These are phyloP conservation scores for Penicillium longicatenatum DNA, from an alignment of 495 filamentous ascomycete species.

Conservation along the genomic window DNA sequence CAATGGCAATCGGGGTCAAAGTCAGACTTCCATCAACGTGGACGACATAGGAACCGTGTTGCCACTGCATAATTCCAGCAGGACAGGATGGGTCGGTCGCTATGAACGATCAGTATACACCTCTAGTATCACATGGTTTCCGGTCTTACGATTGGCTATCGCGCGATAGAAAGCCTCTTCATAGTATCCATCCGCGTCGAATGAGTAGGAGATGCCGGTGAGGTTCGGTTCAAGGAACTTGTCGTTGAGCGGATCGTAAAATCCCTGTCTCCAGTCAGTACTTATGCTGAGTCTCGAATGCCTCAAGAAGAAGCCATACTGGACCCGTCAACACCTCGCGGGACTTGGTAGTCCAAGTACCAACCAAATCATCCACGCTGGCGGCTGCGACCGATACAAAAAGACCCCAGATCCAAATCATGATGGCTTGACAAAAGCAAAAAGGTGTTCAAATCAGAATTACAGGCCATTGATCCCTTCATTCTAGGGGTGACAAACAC, in stretches of 20 bases:
- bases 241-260: conserved; percentile 73
- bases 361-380: conserved; percentile 54
- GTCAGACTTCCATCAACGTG: conserved; percentile 59
- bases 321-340: conserved; percentile 72
- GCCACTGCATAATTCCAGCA: conserved; percentile 72
- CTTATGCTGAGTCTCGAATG: neutral
- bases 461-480: conserved; percentile 14
- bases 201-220: conserved; percentile 82
- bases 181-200: conserved; percentile 69
- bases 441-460: conserved; percentile 8
- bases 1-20: conserved; percentile 64
- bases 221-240: conserved; percentile 66
- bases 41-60: conserved; percentile 66
- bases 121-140: neutral
- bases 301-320: conserved; percentile 43
- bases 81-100: conserved; percentile 67
- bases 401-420: conserved; percentile 30
- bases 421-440: conserved; percentile 17
- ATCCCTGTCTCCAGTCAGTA: conserved; percentile 51
- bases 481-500: conserved; percentile 22
- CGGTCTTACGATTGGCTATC: conserved; percentile 65
- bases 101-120: conserved; percentile 24
- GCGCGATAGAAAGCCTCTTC: conserved; percentile 77
- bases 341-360: conserved; percentile 80
- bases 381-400: conserved; percentile 33